Evolutionary conservation across 768 basidiomycete species (phyloP).

Genomic region (Panaeolus papilionaceus): DNA sequence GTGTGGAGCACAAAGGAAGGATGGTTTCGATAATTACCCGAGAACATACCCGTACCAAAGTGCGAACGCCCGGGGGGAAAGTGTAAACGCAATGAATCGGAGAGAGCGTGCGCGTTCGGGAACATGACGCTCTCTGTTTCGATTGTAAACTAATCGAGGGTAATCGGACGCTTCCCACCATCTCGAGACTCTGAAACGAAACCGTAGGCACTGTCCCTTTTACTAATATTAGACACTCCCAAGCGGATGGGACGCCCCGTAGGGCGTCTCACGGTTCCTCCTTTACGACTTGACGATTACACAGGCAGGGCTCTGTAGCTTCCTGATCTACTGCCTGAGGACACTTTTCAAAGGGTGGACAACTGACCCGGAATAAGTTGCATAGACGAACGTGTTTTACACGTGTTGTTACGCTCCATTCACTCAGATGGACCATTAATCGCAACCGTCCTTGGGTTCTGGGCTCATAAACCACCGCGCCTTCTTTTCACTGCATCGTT

Average conservation of each 20-base stretch:
- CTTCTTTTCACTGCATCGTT: constrained; percentile 5
- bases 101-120: constrained; percentile 5
- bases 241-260: not conserved
- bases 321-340: not conserved
- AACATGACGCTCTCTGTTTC: constrained; percentile 4
- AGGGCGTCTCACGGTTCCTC: constrained; percentile 10
- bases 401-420: constrained; percentile 9
- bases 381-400: not conserved
- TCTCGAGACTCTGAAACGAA: constrained; percentile 9
- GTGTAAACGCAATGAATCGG: not conserved
- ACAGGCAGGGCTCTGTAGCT: not conserved
- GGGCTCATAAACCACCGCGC: not conserved
- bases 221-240: constrained; percentile 7
- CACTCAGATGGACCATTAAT: not conserved
- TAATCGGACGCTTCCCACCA: constrained; percentile 4
- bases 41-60: constrained; percentile 1
- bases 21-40: constrained; percentile 11
- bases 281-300: not conserved
- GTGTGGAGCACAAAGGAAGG: constrained; percentile 13
- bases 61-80: constrained; percentile 5
- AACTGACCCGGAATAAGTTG: not conserved
- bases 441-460: not conserved
- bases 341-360: not conserved
- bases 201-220: constrained; percentile 14
- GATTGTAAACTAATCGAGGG: constrained; percentile 1